phyloP scores from a whole-genome alignment of 106 monocot genomes.

The Phalaenopsis aphrodite region DNA sequence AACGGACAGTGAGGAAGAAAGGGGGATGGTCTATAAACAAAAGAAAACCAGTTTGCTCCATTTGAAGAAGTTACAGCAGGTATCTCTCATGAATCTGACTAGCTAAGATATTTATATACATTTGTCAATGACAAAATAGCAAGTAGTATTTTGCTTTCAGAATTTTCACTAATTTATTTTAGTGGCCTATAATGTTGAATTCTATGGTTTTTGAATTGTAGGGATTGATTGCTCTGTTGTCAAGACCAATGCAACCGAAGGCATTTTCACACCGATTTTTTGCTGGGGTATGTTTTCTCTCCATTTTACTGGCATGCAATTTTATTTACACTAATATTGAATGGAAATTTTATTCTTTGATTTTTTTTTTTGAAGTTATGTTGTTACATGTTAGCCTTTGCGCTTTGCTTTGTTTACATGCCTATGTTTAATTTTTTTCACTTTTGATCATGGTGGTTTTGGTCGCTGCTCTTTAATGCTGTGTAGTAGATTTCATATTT shows the following conservation, averaged over 20 bases:
- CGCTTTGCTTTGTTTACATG: background rate
- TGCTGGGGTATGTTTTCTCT: slow-evolving; percentile 57
- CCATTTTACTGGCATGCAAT: background rate
- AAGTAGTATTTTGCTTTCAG: background rate
- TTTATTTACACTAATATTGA: background rate
- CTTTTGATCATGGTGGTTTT: background rate
- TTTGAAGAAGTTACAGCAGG: slow-evolving; percentile 18
- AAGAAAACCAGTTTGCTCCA: slow-evolving; percentile 10
- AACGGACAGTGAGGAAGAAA: slow-evolving; percentile 20
- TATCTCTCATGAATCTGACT: slow-evolving; percentile 6
- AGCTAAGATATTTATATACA: background rate
- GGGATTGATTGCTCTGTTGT: slow-evolving; percentile 52
- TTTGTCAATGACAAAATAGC: background rate
- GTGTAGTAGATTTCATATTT: background rate
- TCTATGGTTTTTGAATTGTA: slow-evolving; percentile 20
- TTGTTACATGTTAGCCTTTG: background rate
- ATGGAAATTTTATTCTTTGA: background rate
- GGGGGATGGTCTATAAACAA: slow-evolving; percentile 8
- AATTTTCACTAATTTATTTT: background rate
- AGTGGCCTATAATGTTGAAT: background rate
- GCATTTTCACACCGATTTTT: slow-evolving; percentile 75
- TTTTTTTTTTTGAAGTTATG: background rate
- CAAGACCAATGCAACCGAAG: slow-evolving; percentile 58
- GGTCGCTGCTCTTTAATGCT: background rate
- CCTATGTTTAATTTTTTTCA: background rate